Conservation (phyloP, 805 yeast species). For the Saccharomycopsis fermentans region DNA sequence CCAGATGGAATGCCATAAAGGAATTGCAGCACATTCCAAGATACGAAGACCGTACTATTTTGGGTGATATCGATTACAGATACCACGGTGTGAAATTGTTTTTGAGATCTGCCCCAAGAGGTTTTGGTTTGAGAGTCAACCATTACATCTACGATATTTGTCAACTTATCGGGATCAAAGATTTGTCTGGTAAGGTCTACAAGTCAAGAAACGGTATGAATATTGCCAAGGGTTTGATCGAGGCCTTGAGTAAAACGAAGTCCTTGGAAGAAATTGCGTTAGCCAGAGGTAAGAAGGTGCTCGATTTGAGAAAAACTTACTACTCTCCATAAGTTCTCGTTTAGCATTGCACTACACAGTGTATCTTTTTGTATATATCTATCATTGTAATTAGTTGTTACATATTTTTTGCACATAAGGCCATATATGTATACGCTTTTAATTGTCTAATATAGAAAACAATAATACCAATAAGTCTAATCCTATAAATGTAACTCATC, state of each 20-base stretch:
- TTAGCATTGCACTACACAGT: not conserved
- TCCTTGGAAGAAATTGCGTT: slow-evolving; percentile 81
- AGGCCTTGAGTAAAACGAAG: slow-evolving; percentile 72
- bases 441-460: too few species aligned
- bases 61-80: slow-evolving; percentile 72
- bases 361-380: not conserved
- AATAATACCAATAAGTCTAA: not conserved
- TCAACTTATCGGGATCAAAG: slow-evolving; percentile 88
- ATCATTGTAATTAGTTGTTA: not conserved
- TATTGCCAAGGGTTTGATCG: slow-evolving; percentile 80
- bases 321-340: slow-evolving; percentile 38
- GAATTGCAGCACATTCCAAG: slow-evolving; percentile 75
- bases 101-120: slow-evolving; percentile 82
- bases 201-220: slow-evolving; percentile 92
- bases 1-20: slow-evolving; percentile 90
- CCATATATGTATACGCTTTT: not conserved
- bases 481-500: too few species aligned
- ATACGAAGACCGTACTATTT: slow-evolving; percentile 83
- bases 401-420: not conserved
- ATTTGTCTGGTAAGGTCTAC: slow-evolving; percentile 82
- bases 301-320: slow-evolving; percentile 85
- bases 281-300: slow-evolving; percentile 89
- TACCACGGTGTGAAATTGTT: slow-evolving; percentile 79
- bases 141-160: slow-evolving; percentile 85
- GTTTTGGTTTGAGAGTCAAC: slow-evolving; percentile 87